A percentile compares a stretch with the other conserved stretches of the same genome.
Evolutionary conservation across 257 asterid species (phyloP).

Genomic region (Vinca minor): DNA sequence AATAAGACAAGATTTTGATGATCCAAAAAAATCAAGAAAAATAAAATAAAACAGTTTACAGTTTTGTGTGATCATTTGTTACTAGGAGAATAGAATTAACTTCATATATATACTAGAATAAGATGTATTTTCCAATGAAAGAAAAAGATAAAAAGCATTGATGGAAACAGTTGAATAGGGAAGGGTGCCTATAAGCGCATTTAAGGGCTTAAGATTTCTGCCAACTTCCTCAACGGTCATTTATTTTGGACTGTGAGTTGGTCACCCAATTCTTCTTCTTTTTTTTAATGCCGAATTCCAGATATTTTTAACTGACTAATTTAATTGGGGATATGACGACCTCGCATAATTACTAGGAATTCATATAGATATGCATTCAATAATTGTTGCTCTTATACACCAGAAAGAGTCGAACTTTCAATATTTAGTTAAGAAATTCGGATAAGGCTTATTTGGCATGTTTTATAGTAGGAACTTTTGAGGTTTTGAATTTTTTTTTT

Average conservation of each 20-base stretch:
- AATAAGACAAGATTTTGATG: conserved; percentile 6
- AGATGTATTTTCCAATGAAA: too few species aligned
- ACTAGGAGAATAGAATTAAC: background rate
- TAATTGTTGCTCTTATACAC: too few species aligned
- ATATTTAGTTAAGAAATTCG: too few species aligned
- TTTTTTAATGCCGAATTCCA: too few species aligned
- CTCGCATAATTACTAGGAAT: too few species aligned
- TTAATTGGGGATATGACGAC: too few species aligned
- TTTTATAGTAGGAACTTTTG: too few species aligned
- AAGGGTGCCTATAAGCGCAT: conserved; percentile 42
- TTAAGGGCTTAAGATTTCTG: conserved; percentile 32
- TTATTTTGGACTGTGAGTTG: conserved; percentile 23
- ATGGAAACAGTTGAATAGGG: conserved; percentile 50
- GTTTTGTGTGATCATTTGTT: background rate
- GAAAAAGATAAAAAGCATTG: conserved; percentile 30
- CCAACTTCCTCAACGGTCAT: conserved; percentile 61
- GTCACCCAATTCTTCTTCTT: background rate
- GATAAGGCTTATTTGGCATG: too few species aligned
- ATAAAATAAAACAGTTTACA: background rate
- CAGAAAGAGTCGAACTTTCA: too few species aligned
- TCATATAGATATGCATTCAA: too few species aligned
- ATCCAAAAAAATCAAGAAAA: conserved; percentile 8
- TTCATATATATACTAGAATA: background rate
- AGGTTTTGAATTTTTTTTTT: too few species aligned
- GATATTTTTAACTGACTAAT: too few species aligned